A percentile compares a stretch with the other conserved stretches of the same genome.
These are phyloP conservation scores for Staphylotrichum tortipilum DNA, from an alignment of 495 filamentous ascomycete genomes.

Conservation along the genomic window DNA sequence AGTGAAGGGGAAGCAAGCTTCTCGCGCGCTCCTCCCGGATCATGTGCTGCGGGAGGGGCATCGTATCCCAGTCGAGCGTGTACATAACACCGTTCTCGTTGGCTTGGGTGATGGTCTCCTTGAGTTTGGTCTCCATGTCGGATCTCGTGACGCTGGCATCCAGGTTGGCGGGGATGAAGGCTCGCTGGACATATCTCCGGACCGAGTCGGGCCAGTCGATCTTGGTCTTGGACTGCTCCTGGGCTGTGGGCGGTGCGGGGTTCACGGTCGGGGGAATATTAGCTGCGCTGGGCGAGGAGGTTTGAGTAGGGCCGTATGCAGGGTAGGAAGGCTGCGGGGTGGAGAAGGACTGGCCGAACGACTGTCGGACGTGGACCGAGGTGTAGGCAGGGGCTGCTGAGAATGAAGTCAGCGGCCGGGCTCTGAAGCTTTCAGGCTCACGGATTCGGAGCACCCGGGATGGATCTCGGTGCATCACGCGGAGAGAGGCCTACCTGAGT, in stretches of 20 bases:
- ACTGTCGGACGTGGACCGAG: conserved; percentile 40
- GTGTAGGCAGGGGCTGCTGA: conserved; percentile 40
- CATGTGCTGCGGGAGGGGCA: conserved; percentile 82
- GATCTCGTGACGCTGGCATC: conserved; percentile 52
- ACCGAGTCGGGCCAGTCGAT: conserved; percentile 70
- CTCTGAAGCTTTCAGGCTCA: no score
- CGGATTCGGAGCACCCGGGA: no score
- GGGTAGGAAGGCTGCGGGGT: conserved; percentile 23
- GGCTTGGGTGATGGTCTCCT: conserved; percentile 72
- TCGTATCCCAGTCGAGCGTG: conserved; percentile 67
- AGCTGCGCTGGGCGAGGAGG: conserved; percentile 17
- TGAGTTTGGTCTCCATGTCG: conserved; percentile 79
- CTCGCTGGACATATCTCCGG: conserved; percentile 73
- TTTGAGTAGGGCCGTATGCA: conserved; percentile 17
- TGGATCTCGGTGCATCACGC: neutral
- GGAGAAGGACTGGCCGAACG: conserved; percentile 34
- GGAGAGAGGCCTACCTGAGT: conserved; percentile 15
- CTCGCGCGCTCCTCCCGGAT: conserved; percentile 62
- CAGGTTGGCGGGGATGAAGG: conserved; percentile 64
- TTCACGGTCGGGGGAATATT: conserved; percentile 17
- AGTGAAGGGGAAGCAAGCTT: conserved; percentile 19
- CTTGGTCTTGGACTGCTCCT: conserved; percentile 43
- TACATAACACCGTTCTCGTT: conserved; percentile 61
- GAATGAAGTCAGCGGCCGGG: conserved; percentile 17
- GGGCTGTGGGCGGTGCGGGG: conserved; percentile 8